Evolutionary conservation across 345 rosid species (phyloP).

Genomic region (Citrus hindsii): DNA sequence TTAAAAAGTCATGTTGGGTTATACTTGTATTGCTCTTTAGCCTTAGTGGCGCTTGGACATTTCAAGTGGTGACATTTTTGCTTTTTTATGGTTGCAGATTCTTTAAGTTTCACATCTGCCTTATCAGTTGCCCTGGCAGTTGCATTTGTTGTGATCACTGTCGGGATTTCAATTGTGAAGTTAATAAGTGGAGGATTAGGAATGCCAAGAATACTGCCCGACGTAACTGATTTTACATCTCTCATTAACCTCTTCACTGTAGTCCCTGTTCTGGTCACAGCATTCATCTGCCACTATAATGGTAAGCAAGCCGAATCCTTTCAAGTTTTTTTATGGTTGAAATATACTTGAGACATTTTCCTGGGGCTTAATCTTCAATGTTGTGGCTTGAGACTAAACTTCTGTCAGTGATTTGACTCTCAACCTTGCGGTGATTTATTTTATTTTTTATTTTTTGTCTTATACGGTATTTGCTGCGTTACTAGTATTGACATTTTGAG

Average conservation of each 20-base stretch:
- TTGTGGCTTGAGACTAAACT: not conserved
- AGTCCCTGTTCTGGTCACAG: constrained; percentile 89
- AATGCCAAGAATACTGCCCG: constrained; percentile 83
- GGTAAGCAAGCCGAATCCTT: constrained; percentile 35
- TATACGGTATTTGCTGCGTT: not conserved
- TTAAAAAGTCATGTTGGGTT: not conserved
- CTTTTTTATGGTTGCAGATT: constrained; percentile 56
- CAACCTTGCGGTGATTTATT: not conserved
- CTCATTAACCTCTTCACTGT: constrained; percentile 81
- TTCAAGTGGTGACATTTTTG: constrained; percentile 3
- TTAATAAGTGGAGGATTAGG: constrained; percentile 50
- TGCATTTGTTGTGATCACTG: constrained; percentile 71
- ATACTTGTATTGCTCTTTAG: not conserved
- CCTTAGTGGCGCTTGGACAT: not conserved
- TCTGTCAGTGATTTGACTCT: not conserved
- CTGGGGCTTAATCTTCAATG: not conserved
- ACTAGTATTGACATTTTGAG: constrained; percentile 7
- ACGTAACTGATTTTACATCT: constrained; percentile 64
- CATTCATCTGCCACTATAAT: constrained; percentile 84
- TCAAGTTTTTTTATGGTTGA: not conserved
- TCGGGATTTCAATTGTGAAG: constrained; percentile 66
- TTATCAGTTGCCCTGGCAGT: constrained; percentile 78
- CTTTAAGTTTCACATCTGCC: constrained; percentile 86
- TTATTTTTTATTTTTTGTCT: not conserved
- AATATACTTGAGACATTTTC: not conserved